Evolutionary conservation across 345 rosid genomes (phyloP), one percentile per base, ranked within the genome.

Genomic region (Punica granatum): DNA sequence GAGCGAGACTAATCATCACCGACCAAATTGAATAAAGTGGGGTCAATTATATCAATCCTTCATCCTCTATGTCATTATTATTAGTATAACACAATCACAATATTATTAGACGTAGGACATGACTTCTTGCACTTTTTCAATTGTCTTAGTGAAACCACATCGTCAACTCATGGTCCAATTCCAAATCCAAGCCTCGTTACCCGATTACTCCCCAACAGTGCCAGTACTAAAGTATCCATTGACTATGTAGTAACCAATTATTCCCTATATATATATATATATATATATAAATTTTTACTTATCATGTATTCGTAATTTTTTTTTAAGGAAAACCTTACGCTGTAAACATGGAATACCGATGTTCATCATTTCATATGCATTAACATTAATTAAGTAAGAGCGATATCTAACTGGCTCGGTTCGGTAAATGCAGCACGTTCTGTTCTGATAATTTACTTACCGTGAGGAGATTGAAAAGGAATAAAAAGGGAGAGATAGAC

Each of bases 1-100:
- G 60, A 56, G 33, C 32, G 60, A 56, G 60, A 56, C 34, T 28
- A 25, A 13, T 56, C 60, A 56, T 56, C 60, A 28, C 60, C 60
- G 60, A 56, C 60, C 60, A 56, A 7, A 26, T 56, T 26, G 10
- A 23, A 53, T 37, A 6, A 56, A 56, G 60, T 56, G 60, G 60
- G 9, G 28, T 26, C 60, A 28, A 56, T 6, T 13, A 56, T 30
- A 56, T 56, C 34, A 26, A 56, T 25, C 19, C 25, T 26, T n/a
- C 16, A 49, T 49, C 8, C 8, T 51, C 1, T 9, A 7, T 51
- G 1, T n/a, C 4, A 5, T 51, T 51, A n/a, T 51, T n/a, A 10
- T 44, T 46, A 46, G n/a, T n/a, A 3, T n/a, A 44, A 44, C 49
- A 10, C 49, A 18, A 10, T 10, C 49, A 1, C 49, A 10, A 11